Conservation (phyloP, 2,329 filamentous ascomycete genomes). For the Paecilomyces fulvus region DNA sequence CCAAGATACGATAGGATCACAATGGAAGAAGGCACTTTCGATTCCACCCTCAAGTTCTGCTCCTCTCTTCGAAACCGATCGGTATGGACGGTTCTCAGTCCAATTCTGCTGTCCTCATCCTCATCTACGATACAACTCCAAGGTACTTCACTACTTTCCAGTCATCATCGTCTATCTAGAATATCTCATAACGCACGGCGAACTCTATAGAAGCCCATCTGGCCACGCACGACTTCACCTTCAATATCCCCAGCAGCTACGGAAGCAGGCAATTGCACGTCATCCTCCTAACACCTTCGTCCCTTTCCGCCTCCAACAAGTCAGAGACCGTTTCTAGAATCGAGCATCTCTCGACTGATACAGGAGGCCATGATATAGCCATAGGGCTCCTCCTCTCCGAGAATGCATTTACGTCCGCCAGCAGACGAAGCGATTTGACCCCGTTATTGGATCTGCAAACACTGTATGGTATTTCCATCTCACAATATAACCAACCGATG, state of each 20-base stretch:
- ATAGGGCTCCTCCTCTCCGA: slow-evolving; percentile 18
- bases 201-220: slow-evolving; percentile 9
- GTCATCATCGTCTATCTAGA: background rate
- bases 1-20: background rate
- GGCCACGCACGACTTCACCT: slow-evolving; percentile 12
- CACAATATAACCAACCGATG: background rate
- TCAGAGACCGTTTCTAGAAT: slow-evolving; percentile 12
- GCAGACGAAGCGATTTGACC: slow-evolving; percentile 10
- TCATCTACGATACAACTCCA: slow-evolving; percentile 6
- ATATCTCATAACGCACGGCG: background rate
- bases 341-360: slow-evolving; percentile 6
- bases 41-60: slow-evolving; percentile 29
- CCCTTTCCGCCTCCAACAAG: slow-evolving; percentile 8
- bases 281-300: slow-evolving; percentile 13
- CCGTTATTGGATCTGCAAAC: slow-evolving; percentile 16
- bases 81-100: slow-evolving; percentile 25
- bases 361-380: slow-evolving; percentile 5
- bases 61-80: slow-evolving; percentile 30
- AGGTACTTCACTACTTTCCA: slow-evolving; percentile 9
- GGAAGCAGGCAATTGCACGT: slow-evolving; percentile 6
- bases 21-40: slow-evolving; percentile 4
- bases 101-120: slow-evolving; percentile 9
- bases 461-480: slow-evolving; percentile 11
- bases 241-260: slow-evolving; percentile 4
- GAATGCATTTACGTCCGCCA: slow-evolving; percentile 11